Percentiles rank a stretch among this genome's conserved stretches.
Evolutionary conservation across 371 early-diverging fungal species (phyloP).

Genomic region (Fennellomyces sp.): DNA sequence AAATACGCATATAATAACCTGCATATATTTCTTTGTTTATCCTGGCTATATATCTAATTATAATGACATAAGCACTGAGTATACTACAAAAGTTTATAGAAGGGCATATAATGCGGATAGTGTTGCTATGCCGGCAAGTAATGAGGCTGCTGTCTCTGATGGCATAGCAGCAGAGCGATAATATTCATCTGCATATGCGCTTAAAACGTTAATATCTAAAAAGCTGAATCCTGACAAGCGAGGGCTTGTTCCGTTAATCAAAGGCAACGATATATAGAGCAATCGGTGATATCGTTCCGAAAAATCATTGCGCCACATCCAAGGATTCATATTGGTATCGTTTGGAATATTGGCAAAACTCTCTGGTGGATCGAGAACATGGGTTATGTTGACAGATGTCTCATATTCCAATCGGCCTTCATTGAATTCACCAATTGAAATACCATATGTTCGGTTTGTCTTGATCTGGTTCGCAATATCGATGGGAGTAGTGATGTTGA

Average conservation of each 20-base stretch:
- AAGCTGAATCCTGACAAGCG: conserved; percentile 38
- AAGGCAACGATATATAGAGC: conserved; percentile 26
- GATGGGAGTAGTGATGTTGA: conserved; percentile 46
- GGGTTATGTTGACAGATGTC: conserved; percentile 28
- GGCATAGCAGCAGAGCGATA: too few relatives aligned
- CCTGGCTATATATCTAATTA: too few relatives aligned
- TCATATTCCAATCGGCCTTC: conserved; percentile 50
- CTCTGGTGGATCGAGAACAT: conserved; percentile 6
- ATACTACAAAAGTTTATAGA: too few relatives aligned
- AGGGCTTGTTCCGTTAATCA: conserved; percentile 4
- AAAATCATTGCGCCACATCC: conserved; percentile 30
- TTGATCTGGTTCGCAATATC: conserved; percentile 40
- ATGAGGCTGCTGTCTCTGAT: too few relatives aligned
- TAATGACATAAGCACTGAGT: too few relatives aligned
- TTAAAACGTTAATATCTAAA: conserved; percentile 46
- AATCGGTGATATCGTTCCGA: conserved; percentile 16
- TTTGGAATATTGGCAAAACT: conserved; percentile 1
- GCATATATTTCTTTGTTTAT: too few relatives aligned
- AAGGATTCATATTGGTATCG: conserved; percentile 12
- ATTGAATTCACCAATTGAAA: conserved; percentile 42
- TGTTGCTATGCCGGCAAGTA: too few relatives aligned
- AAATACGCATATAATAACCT: too few relatives aligned
- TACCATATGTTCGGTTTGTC: conserved; percentile 45
- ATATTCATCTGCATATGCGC: not conserved
- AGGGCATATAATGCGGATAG: too few relatives aligned